Evolutionary conservation across 140 eudicot species (phyloP), one percentile per base, ranked within the genome.

Genomic region (Anethum foeniculum): DNA sequence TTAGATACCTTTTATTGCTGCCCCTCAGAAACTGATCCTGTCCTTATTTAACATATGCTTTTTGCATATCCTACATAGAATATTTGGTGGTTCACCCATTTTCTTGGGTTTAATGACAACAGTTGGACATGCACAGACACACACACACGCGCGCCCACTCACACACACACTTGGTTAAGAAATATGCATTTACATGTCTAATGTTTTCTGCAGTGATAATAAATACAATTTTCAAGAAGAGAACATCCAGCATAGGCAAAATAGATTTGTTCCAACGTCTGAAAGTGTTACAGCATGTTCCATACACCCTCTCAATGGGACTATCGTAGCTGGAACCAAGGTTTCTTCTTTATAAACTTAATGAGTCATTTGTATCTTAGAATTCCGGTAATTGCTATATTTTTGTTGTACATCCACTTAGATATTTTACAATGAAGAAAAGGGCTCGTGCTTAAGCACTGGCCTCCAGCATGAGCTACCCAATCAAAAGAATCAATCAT

Each of bases 281-380:
- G 90, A 80, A 73, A 77, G 81, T 82, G 89, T 90, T 84, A 90
- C 99, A 18, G 94, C 96, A 34, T 92, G 99, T 84, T 87, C 88
- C 34, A 74, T 90, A 71, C 99, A 95, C 88, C 97, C 99, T 56
- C 84, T 83, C 38, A 87, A 88, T 77, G 93, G 88, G 80, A 65
- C 92, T 81, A 88, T 92, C 76, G 86, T 95, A 39, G 97, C 91
- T 83, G 99, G 97, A 89, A 92, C 97, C 51, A 77, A 86, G 93
- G 99, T 95, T 28, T 81, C 75, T 87, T 28, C 21, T 69, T 73
- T 72, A 49, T 46, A 32, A 41, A 56, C 51, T 69, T 74, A 60
- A 44, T 58, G 21, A 71, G 64, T 16, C 19, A n/a, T 43, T 14
- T n/a, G n/a, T 8, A 21, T 44, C n/a, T 21, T 23, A 1, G 19